phyloP scores from a whole-genome alignment of 371 early-diverging fungal genomes.

The Mucor saturninus region DNA sequence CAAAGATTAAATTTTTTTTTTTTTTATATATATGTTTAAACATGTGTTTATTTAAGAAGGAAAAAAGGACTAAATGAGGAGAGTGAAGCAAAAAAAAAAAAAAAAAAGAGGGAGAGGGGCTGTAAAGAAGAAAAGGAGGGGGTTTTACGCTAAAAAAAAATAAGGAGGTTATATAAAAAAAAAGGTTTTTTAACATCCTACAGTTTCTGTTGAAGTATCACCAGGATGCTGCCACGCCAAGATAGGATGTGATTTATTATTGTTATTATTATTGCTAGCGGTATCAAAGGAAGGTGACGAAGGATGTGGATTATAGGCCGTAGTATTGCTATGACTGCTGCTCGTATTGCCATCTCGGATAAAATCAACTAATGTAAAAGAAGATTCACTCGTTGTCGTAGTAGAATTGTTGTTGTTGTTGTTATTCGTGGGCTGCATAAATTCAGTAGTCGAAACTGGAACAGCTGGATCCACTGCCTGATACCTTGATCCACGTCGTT shows the following conservation, averaged over 20 bases:
- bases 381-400: conserved; percentile 5
- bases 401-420: no score
- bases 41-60: conserved; percentile 1
- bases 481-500: conserved; percentile 41
- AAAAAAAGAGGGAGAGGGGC: conserved; percentile 1
- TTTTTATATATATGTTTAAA: neutral
- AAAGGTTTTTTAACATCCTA: conserved; percentile 21
- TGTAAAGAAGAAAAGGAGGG: neutral
- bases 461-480: conserved; percentile 2
- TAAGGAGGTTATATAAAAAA: no score
- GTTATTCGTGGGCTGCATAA: conserved; percentile 3
- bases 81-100: conserved; percentile 4
- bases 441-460: conserved; percentile 5
- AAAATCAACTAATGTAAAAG: conserved; percentile 26
- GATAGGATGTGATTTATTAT: conserved; percentile 8
- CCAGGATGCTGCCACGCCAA: conserved; percentile 35
- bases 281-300: conserved; percentile 3
- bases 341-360: conserved; percentile 20
- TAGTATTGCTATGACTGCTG: neutral
- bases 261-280: no score
- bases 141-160: no score
- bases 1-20: conserved; percentile 55
- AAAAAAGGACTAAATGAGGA: neutral
- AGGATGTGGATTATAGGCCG: conserved; percentile 1
- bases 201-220: conserved; percentile 32